Conservation (phyloP, 2,329 filamentous ascomycete species). For the Ascochyta rabiei region DNA sequence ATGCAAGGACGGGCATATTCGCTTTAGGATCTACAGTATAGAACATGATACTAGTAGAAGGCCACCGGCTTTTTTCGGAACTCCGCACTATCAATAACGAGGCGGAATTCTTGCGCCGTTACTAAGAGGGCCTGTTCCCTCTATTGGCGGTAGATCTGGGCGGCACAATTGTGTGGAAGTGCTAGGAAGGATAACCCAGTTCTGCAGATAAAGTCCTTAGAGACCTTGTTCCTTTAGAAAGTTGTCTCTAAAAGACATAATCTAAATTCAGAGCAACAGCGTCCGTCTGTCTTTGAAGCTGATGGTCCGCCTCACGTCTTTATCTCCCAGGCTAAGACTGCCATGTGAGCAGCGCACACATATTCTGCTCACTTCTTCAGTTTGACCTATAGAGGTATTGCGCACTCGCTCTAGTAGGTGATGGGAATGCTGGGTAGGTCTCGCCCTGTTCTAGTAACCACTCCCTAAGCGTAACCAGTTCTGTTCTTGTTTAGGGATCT, state of each 20-base stretch:
- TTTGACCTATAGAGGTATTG: too few species aligned
- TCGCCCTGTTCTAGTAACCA: too few species aligned
- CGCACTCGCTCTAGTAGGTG: too few species aligned
- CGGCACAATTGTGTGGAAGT: conserved; percentile 23
- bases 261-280: background rate
- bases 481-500: background rate
- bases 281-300: background rate
- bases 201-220: conserved; percentile 19
- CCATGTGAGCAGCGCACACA: too few species aligned
- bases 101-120: conserved; percentile 21
- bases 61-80: conserved; percentile 22
- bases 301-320: too few species aligned
- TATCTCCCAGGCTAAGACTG: too few species aligned
- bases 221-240: conserved; percentile 6
- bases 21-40: conserved; percentile 32
- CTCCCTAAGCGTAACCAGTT: background rate
- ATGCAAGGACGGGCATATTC: conserved; percentile 29
- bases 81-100: conserved; percentile 24
- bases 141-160: conserved; percentile 8
- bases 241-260: background rate
- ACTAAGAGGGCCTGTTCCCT: conserved; percentile 16
- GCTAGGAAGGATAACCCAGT: conserved; percentile 24
- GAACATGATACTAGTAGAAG: conserved; percentile 25
- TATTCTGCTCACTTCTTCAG: too few species aligned
- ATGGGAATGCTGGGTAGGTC: too few species aligned